Percentiles rank a stretch among this genome's conserved stretches.
Evolutionary conservation across 345 rosid species (phyloP).

Genomic region (Dimocarpus longan): DNA sequence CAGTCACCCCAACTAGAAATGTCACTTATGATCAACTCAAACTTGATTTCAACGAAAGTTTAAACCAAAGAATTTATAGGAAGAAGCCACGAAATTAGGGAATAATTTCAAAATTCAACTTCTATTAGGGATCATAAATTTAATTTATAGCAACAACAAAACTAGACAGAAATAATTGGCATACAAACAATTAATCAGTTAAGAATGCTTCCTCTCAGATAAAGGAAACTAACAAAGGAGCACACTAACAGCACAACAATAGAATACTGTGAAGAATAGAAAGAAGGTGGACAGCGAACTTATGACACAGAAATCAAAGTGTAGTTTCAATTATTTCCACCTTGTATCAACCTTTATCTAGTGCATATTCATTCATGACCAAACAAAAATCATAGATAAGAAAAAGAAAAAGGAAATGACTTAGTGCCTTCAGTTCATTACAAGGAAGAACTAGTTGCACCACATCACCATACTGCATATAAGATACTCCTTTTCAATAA

Average conservation of each 20-base stretch:
- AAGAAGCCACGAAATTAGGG: neutral
- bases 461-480: neutral
- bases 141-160: neutral
- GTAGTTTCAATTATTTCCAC: neutral
- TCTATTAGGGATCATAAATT: neutral
- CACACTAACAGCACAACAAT: neutral
- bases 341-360: neutral
- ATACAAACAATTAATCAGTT: neutral
- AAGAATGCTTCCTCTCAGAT: neutral
- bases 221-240: neutral
- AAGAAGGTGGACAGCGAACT: neutral
- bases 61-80: neutral
- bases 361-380: neutral
- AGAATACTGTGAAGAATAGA: neutral
- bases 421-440: neutral
- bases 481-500: neutral
- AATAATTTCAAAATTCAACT: neutral
- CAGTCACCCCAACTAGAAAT: neutral
- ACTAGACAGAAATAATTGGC: neutral
- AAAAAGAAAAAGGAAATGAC: neutral
- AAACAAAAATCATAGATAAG: neutral
- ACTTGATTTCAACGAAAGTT: neutral
- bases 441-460: neutral
- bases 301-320: neutral
- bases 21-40: neutral